These are phyloP conservation scores for Penicillium crustosum DNA, from an alignment of 2,329 filamentous ascomycete genomes.

Conservation along the genomic window DNA sequence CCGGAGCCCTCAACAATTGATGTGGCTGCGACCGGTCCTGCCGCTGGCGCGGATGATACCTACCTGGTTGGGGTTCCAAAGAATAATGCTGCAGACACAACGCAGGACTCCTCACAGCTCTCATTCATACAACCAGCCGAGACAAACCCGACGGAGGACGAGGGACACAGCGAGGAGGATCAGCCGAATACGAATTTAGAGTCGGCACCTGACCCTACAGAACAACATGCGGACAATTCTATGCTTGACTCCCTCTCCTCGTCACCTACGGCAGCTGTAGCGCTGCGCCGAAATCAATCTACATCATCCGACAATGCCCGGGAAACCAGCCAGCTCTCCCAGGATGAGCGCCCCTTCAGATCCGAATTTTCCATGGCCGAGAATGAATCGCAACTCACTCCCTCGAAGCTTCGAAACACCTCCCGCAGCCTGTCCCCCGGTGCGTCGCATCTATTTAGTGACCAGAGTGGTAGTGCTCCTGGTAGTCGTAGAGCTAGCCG, in stretches of 20 bases:
- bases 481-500: conserved; percentile 43
- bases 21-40: conserved; percentile 29
- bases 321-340: conserved; percentile 23
- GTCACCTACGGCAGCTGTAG: conserved; percentile 47
- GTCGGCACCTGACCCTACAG: not conserved
- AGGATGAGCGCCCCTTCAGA: conserved; percentile 23
- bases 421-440: conserved; percentile 32
- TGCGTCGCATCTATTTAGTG: conserved; percentile 28
- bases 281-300: conserved; percentile 44
- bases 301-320: conserved; percentile 22
- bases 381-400: conserved; percentile 29
- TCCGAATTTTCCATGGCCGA: conserved; percentile 23
- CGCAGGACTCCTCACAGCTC: conserved; percentile 23
- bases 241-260: conserved; percentile 45
- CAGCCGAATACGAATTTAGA: not conserved
- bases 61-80: conserved; percentile 42
- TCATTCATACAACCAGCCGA: conserved; percentile 30
- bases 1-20: conserved; percentile 54
- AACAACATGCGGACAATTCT: conserved; percentile 28
- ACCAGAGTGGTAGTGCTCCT: conserved; percentile 27
- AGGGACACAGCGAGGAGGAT: conserved; percentile 7
- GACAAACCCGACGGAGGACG: conserved; percentile 19
- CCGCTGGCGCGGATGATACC: conserved; percentile 44
- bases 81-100: conserved; percentile 20
- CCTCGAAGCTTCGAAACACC: conserved; percentile 27